Evolutionary conservation across 768 basidiomycete species (phyloP), one percentile per base, ranked within the genome.

Genomic region (Tulasnella sp.): DNA sequence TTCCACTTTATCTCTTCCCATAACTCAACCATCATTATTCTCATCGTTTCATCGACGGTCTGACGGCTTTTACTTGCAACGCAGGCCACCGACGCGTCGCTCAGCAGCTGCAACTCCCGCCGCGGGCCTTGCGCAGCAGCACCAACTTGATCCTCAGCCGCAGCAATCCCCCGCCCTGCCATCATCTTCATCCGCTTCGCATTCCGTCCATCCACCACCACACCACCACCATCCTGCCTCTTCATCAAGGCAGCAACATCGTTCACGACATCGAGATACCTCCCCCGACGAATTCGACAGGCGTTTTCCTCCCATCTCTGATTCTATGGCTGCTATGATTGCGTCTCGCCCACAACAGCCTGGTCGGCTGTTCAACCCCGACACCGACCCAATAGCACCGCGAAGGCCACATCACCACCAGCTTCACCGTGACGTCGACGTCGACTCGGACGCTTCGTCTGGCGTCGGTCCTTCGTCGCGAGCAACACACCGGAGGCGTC

Each of bases 301-400:
- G 17, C 69, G 72, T 93, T n/a, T n/a, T n/a, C n/a, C 93, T 81
- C 89, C 88, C 64, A 89, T 92, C 31, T 54, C 52, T 1, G 31
- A 29, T 64, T 12, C 58, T 25, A 64, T 64, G 58, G 58, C 58
- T 9, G 31, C 58, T 25, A 34, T 64, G 84, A 86, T 40, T 87
- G 93, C 80, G 90, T 87, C 81, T 90, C 93, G 25, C 91, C 91
- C 6, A 83, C 86, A 42, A 67, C 80, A 29, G 79, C 54, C 71
- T 76, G 80, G 81, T 71, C 90, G 90, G 79, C 86, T 94, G 0
- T 94, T 85, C 83, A 91, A 94, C 80, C 93, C 92, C 0, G 86
- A 91, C 76, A 85, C 88, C 0, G 91, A 93, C 71, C 87, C 89
- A 12, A 86, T 91, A 34, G 71, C 84, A 69, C 17, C 85, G 87